Base-by-base conservation (phyloP, 2,329 filamentous ascomycete genomes). In the Gaeumannomyces sp. region DNA sequence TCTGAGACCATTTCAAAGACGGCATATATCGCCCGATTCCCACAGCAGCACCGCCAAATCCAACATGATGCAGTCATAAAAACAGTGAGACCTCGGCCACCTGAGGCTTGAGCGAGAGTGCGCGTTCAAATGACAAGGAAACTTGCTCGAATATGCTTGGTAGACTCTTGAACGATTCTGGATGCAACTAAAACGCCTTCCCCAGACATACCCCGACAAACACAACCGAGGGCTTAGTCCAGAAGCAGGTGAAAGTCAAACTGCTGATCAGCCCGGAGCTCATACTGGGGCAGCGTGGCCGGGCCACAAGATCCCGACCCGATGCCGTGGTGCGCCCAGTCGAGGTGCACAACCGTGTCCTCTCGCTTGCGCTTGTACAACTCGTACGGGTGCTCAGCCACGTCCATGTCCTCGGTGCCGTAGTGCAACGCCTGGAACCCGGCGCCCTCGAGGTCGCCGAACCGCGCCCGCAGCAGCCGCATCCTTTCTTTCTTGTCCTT, bases 261-360 rank as follows among this genome's bases (percentile, higher is more conserved):
- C 66, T 78, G 76, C 60, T 71, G 71, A 65, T 75, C 73, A 31
- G 75, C 76, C 69, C 71, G 71, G 22, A 84, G 73, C 67, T 78
- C 76, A 70, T 85, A 83, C 72, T 79, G 64, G 4, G 77, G 76
- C 73, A 83, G 66, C 27, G 82, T 84, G 65, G 80, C 80, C 0
- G 85, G 85, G 29, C 86, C 86, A 73, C 86, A 89, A 62, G 82
- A 85, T 8, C 81, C 86, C 13, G 83, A 87, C 0, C 86, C 86
- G 38, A 89, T 69, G 0, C 86, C 87, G 71, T 89, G 85, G 73
- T 89, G 85, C 67, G 76, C 78, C 77, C 81, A 85, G 74, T 89
- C 86, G 65, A 89, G 70, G 64, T 85, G 76, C 2, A 89, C 76
- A 35, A 88, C 73, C 53, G 83, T 80, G 68, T 86, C 81, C 19